Evolutionary conservation across 2,329 filamentous ascomycete genomes (phyloP), one percentile per base, ranked within the genome.

Genomic region (Tolypocladium tropicale): DNA sequence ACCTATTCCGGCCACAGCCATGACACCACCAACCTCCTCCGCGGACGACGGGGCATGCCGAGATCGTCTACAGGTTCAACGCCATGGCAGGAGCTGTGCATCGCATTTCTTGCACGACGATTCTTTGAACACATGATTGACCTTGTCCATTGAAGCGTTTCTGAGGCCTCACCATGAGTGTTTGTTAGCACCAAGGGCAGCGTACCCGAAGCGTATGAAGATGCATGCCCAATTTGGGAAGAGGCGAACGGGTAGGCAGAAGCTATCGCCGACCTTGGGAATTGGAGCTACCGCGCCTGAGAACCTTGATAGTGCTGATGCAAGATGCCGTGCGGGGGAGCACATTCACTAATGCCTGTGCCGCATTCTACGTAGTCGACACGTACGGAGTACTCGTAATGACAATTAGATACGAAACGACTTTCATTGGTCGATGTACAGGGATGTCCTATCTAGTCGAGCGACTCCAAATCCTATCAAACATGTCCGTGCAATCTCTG

Each of bases 371-470:
- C n/a, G n/a, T n/a, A n/a, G n/a, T n/a, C n/a, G n/a, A n/a, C n/a
- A n/a, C n/a, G n/a, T n/a, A n/a, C n/a, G n/a, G n/a, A n/a, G n/a
- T n/a, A n/a, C n/a, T n/a, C n/a, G n/a, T n/a, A n/a, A n/a, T n/a
- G n/a, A n/a, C n/a, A 7, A 39, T 6, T 23, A 65, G 58, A 67
- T 62, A 63, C 57, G 60, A 65, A 65, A 65, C 61, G 63, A 62
- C 61, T 66, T 56, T 67, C 66, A 70, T 67, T 69, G 61, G 61
- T 66, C 62, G 68, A 75, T 74, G 66, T 74, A 74, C 70, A 74
- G 66, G 52, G 72, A 67, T 68, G 67, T 72, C 64, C 66, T 70
- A 72, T 74, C 70, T 76, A 74, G 66, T 65, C 61, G 67, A 60
- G 67, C 67, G 68, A 70, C 68, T 70, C 67, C 67, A 62, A 68